Evolutionary conservation across 2,329 filamentous ascomycete species (phyloP), one percentile per base, ranked within the genome.

Genomic region (Pseudopyricularia javanii): DNA sequence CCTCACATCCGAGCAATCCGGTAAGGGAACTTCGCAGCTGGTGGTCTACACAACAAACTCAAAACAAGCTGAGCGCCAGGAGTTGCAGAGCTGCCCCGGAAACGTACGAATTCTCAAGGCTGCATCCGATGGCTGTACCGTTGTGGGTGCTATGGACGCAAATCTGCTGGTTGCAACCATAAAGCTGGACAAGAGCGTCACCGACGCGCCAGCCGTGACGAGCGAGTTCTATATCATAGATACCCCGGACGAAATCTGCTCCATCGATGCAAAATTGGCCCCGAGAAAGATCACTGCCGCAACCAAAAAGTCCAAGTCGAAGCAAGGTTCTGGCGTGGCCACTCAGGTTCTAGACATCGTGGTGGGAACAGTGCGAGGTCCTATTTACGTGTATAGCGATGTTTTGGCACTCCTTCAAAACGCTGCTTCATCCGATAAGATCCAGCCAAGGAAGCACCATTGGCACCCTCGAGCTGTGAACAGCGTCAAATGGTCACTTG

Each of bases 401-500:
- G 70, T 90, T 15, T 63, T 91, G 9, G 66, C 70, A 54, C 79
- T 79, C 56, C 71, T 87, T 35, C 74, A 74, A 51, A 66, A 64
- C 47, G 65, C 71, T 32, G 67, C 68, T 34, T 60, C 60, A 62
- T 70, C 72, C 59, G 67, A 79, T 40, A 74, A 78, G 20, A 64
- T 80, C 24, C 73, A 75, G 55, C 75, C 75, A 33, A 82, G 84
- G 54, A 86, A 85, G 57, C 74, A 91, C 52, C 93, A 97, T 66
- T 98, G 93, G 93, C 93, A 98, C 67, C 80, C 90, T 60, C 83
- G 84, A 59, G 80, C 85, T 49, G 90, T 96, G 8, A 84, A 86
- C 60, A 79, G 88, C 9, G 75, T 95, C 54, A 95, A 93, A 67
- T 97, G 91, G 87, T 96, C 93, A 14, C 75, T 76, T 59, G 93